A percentile compares a stretch with the other conserved stretches of the same genome.
phyloP scores from a whole-genome alignment of 495 filamentous ascomycete genomes.

The Sphaerosporella brunnea region DNA sequence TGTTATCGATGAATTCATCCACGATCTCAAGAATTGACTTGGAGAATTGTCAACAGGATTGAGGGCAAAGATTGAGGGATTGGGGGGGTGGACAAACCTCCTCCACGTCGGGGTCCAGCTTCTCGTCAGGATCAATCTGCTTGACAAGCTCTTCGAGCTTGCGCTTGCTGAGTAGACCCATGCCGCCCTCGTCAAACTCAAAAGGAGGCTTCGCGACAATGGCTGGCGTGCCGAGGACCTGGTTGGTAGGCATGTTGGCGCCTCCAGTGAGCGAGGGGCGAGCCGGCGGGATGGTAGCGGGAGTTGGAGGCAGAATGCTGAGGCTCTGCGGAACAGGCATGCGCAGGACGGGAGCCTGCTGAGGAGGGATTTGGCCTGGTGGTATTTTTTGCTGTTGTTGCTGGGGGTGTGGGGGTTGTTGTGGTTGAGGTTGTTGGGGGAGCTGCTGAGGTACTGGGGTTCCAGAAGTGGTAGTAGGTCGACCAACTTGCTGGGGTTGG shows the following conservation, averaged over 20 bases:
- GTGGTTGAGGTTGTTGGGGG: conserved; percentile 12
- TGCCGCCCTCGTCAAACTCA: conserved; percentile 73
- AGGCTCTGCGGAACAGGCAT: conserved; percentile 70
- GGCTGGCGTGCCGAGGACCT: conserved; percentile 71
- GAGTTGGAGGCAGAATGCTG: conserved; percentile 46
- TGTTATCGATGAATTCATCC: conserved; percentile 85
- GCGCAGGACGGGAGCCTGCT: conserved; percentile 31
- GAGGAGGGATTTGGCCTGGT: conserved; percentile 13
- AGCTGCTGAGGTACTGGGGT: conserved; percentile 18
- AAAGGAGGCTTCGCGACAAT: conserved; percentile 62
- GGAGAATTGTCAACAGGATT: conserved; percentile 7
- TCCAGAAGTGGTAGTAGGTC: conserved; percentile 17
- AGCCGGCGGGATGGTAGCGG: conserved; percentile 48
- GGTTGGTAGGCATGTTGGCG: conserved; percentile 48
- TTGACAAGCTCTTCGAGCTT: conserved; percentile 90
- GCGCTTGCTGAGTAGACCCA: conserved; percentile 80
- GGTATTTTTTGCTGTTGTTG: conserved; percentile 15
- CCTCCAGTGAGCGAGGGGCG: conserved; percentile 68
- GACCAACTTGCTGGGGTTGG: conserved; percentile 11
- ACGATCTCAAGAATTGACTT: conserved; percentile 77
- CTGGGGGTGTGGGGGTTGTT: conserved; percentile 5
- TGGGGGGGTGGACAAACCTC: conserved; percentile 39
- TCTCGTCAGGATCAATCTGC: conserved; percentile 58
- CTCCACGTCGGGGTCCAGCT: conserved; percentile 77
- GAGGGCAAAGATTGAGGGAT: not conserved